Percentiles rank a stretch among this genome's conserved stretches.
Conservation (phyloP, 148 eudicot genomes). For the Fagopyrum homotropicum region DNA sequence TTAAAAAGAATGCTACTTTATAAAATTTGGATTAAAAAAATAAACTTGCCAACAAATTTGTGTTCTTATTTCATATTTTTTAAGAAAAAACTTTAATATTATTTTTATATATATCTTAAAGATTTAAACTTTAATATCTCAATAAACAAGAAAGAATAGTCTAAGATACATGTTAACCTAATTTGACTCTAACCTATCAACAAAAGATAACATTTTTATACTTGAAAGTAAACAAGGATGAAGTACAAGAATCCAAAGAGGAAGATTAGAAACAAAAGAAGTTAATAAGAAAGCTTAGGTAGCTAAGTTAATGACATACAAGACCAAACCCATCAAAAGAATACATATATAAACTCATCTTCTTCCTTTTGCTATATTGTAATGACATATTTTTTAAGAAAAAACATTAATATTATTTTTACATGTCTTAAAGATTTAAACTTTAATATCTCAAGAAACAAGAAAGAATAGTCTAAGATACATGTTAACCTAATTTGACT, state of each 20-base stretch:
- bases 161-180: neutral
- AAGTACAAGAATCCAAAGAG: slow-evolving; percentile 4
- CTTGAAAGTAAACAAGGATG: neutral
- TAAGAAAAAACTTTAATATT: too few relatives aligned
- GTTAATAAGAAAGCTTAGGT: neutral
- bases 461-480: neutral
- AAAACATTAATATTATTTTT: too few relatives aligned
- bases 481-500: neutral
- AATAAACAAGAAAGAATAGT: neutral
- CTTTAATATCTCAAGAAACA: neutral
- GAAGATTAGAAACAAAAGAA: neutral
- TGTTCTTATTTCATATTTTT: too few relatives aligned
- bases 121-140: too few relatives aligned
- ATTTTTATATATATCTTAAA: too few relatives aligned
- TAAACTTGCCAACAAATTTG: neutral
- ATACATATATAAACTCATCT: neutral
- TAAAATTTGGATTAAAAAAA: neutral
- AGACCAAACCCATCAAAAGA: neutral
- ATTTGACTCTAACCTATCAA: neutral
- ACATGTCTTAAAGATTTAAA: too few relatives aligned
- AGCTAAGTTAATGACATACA: neutral
- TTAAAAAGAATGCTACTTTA: neutral
- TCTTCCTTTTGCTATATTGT: neutral
- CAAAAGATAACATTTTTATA: neutral
- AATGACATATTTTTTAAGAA: neutral